These are phyloP conservation scores for Spencermartinsiella ligniputridi DNA, from an alignment of 1,139 yeast genomes.

Conservation along the genomic window DNA sequence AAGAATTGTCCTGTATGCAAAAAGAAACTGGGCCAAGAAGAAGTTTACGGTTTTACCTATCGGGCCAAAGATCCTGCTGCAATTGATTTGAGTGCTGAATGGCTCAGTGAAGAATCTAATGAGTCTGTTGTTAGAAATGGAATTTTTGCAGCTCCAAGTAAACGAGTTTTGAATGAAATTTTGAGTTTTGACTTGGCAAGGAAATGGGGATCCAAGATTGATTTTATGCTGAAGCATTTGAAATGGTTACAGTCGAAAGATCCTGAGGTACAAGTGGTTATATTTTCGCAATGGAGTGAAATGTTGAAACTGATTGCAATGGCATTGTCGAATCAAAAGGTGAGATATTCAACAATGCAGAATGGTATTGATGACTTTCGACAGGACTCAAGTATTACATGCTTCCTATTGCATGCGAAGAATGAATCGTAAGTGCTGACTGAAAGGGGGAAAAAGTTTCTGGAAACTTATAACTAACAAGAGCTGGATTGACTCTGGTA, in stretches of 20 bases:
- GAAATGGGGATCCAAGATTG: conserved; percentile 75
- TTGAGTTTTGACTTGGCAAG: conserved; percentile 11
- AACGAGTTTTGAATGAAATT: conserved; percentile 17
- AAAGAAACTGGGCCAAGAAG: conserved; percentile 38
- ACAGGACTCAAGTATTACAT: conserved; percentile 61
- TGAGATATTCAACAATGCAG: conserved; percentile 40
- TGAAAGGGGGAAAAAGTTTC: neutral
- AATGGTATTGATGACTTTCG: conserved; percentile 62
- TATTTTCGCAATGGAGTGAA: conserved; percentile 86
- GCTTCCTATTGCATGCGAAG: conserved; percentile 77
- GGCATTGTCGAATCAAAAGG: conserved; percentile 60
- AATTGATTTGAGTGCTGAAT: conserved; percentile 5
- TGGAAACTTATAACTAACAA: conserved; percentile 11
- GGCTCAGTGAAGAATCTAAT: neutral
- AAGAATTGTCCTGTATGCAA: conserved; percentile 78
- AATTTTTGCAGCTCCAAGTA: conserved; percentile 22
- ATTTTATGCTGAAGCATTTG: conserved; percentile 71
- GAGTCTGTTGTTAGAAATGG: conserved; percentile 12
- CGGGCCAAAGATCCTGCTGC: conserved; percentile 13
- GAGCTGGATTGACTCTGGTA: conserved; percentile 75
- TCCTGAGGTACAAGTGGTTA: conserved; percentile 68
- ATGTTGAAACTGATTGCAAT: conserved; percentile 60
- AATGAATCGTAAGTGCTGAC: conserved; percentile 53
- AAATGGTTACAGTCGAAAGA: conserved; percentile 53
- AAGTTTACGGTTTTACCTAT: conserved; percentile 58